phyloP scores from a whole-genome alignment of 208 protist genomes.

The Entamoeba moshkovskii region DNA sequence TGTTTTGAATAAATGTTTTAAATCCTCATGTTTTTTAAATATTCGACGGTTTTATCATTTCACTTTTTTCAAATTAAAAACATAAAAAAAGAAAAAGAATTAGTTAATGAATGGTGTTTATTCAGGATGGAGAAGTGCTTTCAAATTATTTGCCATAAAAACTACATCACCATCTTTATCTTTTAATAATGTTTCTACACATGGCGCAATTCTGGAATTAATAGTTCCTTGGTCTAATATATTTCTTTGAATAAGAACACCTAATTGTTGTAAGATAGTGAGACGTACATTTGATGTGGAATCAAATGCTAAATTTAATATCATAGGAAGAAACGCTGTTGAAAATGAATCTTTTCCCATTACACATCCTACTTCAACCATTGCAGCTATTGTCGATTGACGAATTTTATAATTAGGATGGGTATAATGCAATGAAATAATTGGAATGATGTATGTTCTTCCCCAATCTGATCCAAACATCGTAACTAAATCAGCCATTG shows the following conservation, averaged over 20 bases:
- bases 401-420: background rate
- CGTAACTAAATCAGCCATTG: background rate
- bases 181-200: background rate
- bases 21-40: no score
- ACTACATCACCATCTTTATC: background rate
- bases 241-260: background rate
- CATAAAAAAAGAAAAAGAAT: no score
- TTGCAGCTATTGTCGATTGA: background rate
- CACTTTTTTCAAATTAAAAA: no score
- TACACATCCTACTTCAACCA: background rate
- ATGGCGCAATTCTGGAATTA: background rate
- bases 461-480: background rate
- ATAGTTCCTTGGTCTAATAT: background rate
- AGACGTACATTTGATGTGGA: background rate
- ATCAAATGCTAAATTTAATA: background rate
- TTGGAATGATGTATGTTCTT: background rate
- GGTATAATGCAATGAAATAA: background rate
- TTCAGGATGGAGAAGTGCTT: background rate
- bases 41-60: no score
- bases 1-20: no score
- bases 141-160: background rate
- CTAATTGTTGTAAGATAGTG: background rate
- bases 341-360: background rate
- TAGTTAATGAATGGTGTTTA: background rate
- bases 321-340: background rate